phyloP scores from a whole-genome alignment of 208 protist species.

The Blastocrithidia nonstop region DNA sequence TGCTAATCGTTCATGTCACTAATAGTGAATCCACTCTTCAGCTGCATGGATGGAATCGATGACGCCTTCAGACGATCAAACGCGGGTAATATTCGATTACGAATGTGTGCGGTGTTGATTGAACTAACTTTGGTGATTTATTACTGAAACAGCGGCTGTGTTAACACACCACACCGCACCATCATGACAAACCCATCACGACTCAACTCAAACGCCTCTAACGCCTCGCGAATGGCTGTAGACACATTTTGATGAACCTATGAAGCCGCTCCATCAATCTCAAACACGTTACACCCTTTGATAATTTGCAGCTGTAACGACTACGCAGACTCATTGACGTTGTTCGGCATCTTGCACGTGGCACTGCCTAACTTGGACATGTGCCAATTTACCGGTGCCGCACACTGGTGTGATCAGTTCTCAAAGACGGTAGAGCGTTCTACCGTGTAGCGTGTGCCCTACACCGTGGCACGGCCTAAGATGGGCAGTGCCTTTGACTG shows the following conservation, averaged over 20 bases:
- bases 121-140: constrained; percentile 63
- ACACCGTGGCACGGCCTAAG: constrained; percentile 45
- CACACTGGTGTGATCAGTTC: constrained; percentile 55
- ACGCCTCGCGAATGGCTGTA: constrained; percentile 52
- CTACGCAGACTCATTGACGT: constrained; percentile 68
- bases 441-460: constrained; percentile 64
- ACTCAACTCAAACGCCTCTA: constrained; percentile 79
- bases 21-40: constrained; percentile 72
- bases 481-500: constrained; percentile 73
- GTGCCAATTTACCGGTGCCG: constrained; percentile 59
- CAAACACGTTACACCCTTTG: constrained; percentile 78
- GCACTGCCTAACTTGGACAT: constrained; percentile 64
- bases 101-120: constrained; percentile 57
- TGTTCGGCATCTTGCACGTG: constrained; percentile 79
- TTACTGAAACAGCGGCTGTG: constrained; percentile 62
- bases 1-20: constrained; percentile 62
- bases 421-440: constrained; percentile 76
- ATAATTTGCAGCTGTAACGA: constrained; percentile 81
- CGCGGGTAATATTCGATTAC: constrained; percentile 66
- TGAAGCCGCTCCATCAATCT: constrained; percentile 66
- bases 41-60: constrained; percentile 64
- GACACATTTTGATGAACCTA: constrained; percentile 71
- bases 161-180: constrained; percentile 54
- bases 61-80: constrained; percentile 81
- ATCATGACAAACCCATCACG: constrained; percentile 73